Percentiles rank a stretch among this genome's conserved stretches.
Evolutionary conservation across 257 asterid genomes (phyloP).

Genomic region (Gynochthodes officinalis): DNA sequence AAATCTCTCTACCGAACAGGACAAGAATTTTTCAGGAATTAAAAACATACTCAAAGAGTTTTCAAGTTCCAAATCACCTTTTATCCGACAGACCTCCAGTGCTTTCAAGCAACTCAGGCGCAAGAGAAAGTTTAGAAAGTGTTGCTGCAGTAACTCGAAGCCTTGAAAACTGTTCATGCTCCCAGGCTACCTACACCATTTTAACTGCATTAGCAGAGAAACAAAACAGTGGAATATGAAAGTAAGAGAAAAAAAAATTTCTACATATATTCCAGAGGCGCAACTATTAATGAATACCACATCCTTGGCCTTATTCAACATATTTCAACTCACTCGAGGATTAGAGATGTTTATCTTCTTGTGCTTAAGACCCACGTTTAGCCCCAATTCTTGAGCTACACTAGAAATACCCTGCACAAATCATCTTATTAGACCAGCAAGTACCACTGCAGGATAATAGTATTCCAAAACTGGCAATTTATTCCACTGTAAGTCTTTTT

Average conservation of each 20-base stretch:
- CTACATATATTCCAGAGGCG: neutral
- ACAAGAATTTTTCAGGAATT: neutral
- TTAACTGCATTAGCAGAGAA: constrained; percentile 35
- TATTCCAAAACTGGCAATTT: neutral
- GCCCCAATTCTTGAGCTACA: constrained; percentile 77
- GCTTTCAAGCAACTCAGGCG: constrained; percentile 84
- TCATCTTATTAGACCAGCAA: constrained; percentile 24
- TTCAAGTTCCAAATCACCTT: constrained; percentile 44
- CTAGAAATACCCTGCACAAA: constrained; percentile 72
- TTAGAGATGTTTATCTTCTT: constrained; percentile 94
- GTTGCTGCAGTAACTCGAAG: constrained; percentile 91
- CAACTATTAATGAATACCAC: neutral
- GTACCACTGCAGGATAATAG: constrained; percentile 9
- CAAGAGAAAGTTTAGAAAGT: constrained; percentile 64
- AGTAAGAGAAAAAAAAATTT: no score
- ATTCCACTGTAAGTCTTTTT: neutral
- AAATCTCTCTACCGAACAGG: constrained; percentile 21
- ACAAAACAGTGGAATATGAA: constrained; percentile 16
- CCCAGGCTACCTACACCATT: constrained; percentile 90
- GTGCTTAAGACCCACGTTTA: constrained; percentile 87
- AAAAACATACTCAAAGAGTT: neutral
- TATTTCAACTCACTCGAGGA: constrained; percentile 68
- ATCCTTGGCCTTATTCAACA: neutral
- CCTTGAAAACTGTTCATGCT: constrained; percentile 97
- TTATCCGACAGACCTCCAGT: constrained; percentile 75